Conservation (phyloP, 1,139 yeast species). For the Taphrina wiesneri region DNA sequence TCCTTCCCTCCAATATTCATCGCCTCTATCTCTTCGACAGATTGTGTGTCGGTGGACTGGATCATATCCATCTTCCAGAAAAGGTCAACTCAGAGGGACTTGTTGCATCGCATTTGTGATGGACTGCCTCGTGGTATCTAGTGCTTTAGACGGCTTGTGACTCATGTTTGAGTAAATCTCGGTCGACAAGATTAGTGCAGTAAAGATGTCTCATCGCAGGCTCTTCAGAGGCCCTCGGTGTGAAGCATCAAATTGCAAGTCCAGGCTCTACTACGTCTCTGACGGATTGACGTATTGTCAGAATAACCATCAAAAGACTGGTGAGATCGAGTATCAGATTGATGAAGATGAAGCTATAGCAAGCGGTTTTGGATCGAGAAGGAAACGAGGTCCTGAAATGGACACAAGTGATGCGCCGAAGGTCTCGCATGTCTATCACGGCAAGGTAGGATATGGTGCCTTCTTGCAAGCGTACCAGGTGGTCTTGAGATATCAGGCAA, state of each 20-base stretch:
- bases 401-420: not conserved
- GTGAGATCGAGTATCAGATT: slow-evolving; percentile 18
- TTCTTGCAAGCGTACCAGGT: slow-evolving; percentile 28
- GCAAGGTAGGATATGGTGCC: slow-evolving; percentile 18
- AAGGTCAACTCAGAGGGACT: no score
- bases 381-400: slow-evolving; percentile 10
- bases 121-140: no score
- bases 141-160: no score
- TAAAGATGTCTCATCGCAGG: slow-evolving; percentile 14
- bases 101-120: no score
- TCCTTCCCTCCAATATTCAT: no score
- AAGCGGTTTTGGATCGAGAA: slow-evolving; percentile 14
- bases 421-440: not conserved
- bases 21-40: no score
- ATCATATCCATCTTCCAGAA: no score
- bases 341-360: slow-evolving; percentile 31
- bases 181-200: no score
- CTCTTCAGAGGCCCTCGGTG: slow-evolving; percentile 68
- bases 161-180: no score
- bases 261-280: slow-evolving; percentile 65
- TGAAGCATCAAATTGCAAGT: slow-evolving; percentile 86
- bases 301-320: slow-evolving; percentile 65
- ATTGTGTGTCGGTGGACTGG: no score
- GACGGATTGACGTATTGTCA: slow-evolving; percentile 84
- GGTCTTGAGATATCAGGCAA: slow-evolving; percentile 21